These are phyloP conservation scores for Mikania micrantha DNA, from an alignment of 129 eudicot genomes.

Conservation along the genomic window DNA sequence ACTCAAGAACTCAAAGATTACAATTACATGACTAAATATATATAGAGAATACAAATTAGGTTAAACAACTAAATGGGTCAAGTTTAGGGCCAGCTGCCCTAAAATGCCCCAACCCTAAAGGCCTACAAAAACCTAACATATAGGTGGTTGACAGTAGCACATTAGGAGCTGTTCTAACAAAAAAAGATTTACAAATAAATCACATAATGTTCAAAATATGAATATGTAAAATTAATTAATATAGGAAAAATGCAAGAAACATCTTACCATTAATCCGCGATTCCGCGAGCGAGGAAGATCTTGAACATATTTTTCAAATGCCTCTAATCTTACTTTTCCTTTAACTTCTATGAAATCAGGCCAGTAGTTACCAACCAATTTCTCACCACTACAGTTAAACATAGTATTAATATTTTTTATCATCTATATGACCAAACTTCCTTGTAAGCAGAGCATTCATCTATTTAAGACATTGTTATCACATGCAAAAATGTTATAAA, in stretches of 20 bases:
- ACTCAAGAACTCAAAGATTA: no score
- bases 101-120: no score
- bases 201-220: neutral
- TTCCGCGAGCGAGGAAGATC: slow-evolving; percentile 82
- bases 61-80: no score
- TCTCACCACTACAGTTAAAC: slow-evolving; percentile 77
- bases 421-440: slow-evolving; percentile 2
- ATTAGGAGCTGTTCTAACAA: no score
- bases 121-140: no score
- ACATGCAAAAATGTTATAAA: slow-evolving; percentile 8
- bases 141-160: no score
- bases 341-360: slow-evolving; percentile 60
- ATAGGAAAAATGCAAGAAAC: slow-evolving; percentile 4
- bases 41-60: no score
- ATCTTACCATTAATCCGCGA: slow-evolving; percentile 74
- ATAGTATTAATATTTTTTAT: no score
- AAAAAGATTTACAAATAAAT: neutral
- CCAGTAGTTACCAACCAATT: slow-evolving; percentile 56
- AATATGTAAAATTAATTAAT: slow-evolving; percentile 5
- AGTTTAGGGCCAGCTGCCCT: no score
- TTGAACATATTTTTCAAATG: slow-evolving; percentile 72
- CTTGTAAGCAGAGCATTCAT: neutral
- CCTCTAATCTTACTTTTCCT: slow-evolving; percentile 77
- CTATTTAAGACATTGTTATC: slow-evolving; percentile 6
- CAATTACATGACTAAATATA: no score